Percentiles rank a stretch among this genome's conserved stretches.
phyloP scores from a whole-genome alignment of 257 asterid genomes.

The Forsythia suspensa region DNA sequence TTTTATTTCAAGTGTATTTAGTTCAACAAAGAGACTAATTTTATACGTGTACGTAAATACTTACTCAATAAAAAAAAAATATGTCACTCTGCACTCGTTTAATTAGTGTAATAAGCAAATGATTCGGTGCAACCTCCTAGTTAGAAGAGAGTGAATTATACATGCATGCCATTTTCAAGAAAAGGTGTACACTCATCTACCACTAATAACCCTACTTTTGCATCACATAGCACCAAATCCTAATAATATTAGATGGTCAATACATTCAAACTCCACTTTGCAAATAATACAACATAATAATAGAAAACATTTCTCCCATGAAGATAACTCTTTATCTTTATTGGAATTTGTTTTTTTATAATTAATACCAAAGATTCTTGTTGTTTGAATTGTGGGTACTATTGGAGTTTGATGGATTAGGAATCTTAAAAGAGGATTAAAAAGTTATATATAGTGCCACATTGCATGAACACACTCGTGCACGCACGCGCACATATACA shows the following conservation, averaged over 20 bases:
- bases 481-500: not conserved
- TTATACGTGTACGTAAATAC: too few species aligned
- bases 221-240: conserved; percentile 61
- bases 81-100: too few species aligned
- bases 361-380: conserved; percentile 34
- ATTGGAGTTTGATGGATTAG: conserved; percentile 45
- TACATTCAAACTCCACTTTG: conserved; percentile 41
- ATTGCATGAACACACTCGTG: not conserved
- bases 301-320: not conserved
- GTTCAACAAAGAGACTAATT: too few species aligned
- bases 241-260: conserved; percentile 47
- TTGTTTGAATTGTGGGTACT: conserved; percentile 25
- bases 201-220: conserved; percentile 43
- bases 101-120: not conserved
- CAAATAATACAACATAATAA: conserved; percentile 26
- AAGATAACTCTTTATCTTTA: not conserved
- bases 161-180: conserved; percentile 36
- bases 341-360: conserved; percentile 6
- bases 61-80: too few species aligned
- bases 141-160: conserved; percentile 10
- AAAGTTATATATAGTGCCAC: conserved; percentile 44
- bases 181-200: conserved; percentile 65
- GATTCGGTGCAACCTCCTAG: not conserved
- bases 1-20: too few species aligned
- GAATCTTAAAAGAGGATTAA: conserved; percentile 40